Percentiles rank a stretch among this genome's conserved stretches.
Evolutionary conservation across 164 flowering plant species (phyloP).

Genomic region (Stephania japonica): DNA sequence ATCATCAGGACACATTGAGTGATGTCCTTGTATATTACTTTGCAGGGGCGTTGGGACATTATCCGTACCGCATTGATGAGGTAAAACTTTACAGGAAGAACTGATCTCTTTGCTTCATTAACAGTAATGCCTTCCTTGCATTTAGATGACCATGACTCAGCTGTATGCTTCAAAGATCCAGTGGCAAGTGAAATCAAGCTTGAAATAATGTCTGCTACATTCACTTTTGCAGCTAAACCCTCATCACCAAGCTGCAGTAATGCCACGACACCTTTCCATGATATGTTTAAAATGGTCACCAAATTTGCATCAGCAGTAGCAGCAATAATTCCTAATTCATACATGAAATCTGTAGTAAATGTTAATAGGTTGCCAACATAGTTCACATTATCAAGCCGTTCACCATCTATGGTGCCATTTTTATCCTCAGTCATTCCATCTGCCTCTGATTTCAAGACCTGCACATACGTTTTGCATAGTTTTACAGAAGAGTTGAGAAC

Average conservation of each 20-base stretch:
- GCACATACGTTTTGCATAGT: conserved; percentile 50
- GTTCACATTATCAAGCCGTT: conserved; percentile 20
- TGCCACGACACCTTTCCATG: conserved; percentile 95
- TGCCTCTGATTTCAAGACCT: conserved; percentile 37
- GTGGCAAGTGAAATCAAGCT: conserved; percentile 60
- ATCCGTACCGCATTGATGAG: conserved; percentile 73
- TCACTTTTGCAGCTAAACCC: conserved; percentile 41
- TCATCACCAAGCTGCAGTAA: conserved; percentile 73
- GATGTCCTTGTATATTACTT: conserved; percentile 61
- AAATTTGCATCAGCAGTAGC: conserved; percentile 79
- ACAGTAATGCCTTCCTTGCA: conserved; percentile 37
- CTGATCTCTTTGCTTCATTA: conserved; percentile 67
- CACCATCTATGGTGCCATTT: conserved; percentile 18
- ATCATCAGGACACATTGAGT: conserved; percentile 46
- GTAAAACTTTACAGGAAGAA: conserved; percentile 82
- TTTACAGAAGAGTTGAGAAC: conserved; percentile 48
- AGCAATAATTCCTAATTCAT: conserved; percentile 68
- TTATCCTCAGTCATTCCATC: conserved; percentile 17
- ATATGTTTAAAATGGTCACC: conserved; percentile 66
- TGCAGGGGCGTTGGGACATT: conserved; percentile 51
- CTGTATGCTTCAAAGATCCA: conserved; percentile 55
- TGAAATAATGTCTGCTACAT: conserved; percentile 52
- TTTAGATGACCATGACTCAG: conserved; percentile 56
- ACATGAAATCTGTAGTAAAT: conserved; percentile 46
- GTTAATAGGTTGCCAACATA: conserved; percentile 41